Percentiles rank a stretch among this genome's conserved stretches.
phyloP scores from a whole-genome alignment of 139 green algal genomes.

The Chlamydomonas asymmetrica region DNA sequence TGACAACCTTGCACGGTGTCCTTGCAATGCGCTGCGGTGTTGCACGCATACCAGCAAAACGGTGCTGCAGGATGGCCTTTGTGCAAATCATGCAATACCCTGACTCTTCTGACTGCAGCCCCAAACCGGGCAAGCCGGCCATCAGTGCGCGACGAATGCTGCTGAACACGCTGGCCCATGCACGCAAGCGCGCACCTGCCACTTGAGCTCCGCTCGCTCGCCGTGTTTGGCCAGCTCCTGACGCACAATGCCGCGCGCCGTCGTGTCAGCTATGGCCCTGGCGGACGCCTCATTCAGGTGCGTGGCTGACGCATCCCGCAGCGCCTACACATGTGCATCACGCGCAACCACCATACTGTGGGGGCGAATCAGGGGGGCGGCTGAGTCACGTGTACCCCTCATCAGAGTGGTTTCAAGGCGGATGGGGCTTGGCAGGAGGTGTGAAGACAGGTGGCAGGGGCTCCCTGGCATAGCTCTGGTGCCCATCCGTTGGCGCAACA shows the following conservation, averaged over 20 bases:
- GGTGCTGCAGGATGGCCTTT: too few species aligned
- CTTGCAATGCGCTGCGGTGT: background rate
- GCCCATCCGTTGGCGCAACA: background rate
- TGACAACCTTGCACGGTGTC: background rate
- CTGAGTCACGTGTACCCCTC: background rate
- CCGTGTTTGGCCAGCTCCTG: background rate
- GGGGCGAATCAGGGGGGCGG: background rate
- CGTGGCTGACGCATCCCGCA: background rate
- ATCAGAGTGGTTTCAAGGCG: background rate
- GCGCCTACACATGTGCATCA: background rate
- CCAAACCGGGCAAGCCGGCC: background rate
- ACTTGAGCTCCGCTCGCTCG: constrained; percentile 4
- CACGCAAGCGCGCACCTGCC: constrained; percentile 10
- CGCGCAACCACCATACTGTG: background rate
- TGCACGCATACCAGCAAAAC: background rate
- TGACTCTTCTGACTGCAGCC: background rate
- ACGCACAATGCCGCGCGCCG: background rate
- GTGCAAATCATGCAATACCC: too few species aligned
- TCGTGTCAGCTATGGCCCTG: background rate
- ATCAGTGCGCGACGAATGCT: background rate
- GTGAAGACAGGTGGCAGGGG: background rate
- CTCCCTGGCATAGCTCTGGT: background rate
- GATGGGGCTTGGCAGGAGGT: too few species aligned
- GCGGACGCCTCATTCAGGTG: background rate
- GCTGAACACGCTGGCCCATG: background rate